A percentile compares a stretch with the other conserved stretches of the same genome.
Conservation (phyloP, 129 eudicot species). For the Centrapalus pauciflorus region DNA sequence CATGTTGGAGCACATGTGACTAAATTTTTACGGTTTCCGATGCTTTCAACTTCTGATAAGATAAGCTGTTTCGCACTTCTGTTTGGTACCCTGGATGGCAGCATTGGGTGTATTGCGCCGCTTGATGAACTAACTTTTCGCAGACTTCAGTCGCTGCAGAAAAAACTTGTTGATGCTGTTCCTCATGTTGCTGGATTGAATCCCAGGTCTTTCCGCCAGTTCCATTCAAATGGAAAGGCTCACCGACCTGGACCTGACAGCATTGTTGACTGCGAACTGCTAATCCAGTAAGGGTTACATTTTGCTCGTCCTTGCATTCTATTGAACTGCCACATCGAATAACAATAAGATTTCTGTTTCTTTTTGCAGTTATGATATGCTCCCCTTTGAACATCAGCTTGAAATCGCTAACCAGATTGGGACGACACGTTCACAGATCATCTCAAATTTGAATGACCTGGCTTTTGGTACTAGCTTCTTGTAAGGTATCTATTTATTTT, state of each 20-base stretch:
- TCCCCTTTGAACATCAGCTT: constrained; percentile 79
- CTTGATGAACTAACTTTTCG: constrained; percentile 91
- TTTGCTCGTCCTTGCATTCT: no score
- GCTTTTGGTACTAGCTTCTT: constrained; percentile 76
- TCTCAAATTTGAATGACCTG: constrained; percentile 88
- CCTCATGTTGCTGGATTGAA: constrained; percentile 97
- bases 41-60: constrained; percentile 85
- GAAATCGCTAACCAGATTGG: constrained; percentile 97
- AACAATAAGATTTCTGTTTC: no score
- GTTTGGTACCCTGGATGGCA: constrained; percentile 93
- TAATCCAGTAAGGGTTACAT: constrained; percentile 56
- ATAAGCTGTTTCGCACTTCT: constrained; percentile 80
- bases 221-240: constrained; percentile 85
- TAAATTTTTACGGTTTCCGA: constrained; percentile 78
- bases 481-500: constrained; percentile 33
- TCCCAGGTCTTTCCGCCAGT: constrained; percentile 88
- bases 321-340: background rate
- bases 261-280: constrained; percentile 85
- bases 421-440: constrained; percentile 81
- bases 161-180: constrained; percentile 80
- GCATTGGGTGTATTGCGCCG: constrained; percentile 95
- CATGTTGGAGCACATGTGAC: constrained; percentile 93
- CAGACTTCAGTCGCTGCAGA: constrained; percentile 93
- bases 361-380: constrained; percentile 80
- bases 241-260: constrained; percentile 98